A percentile compares a stretch with the other conserved stretches of the same genome.
phyloP scores from a whole-genome alignment of 2,329 filamentous ascomycete species.

The Hypomyces perniciosus region DNA sequence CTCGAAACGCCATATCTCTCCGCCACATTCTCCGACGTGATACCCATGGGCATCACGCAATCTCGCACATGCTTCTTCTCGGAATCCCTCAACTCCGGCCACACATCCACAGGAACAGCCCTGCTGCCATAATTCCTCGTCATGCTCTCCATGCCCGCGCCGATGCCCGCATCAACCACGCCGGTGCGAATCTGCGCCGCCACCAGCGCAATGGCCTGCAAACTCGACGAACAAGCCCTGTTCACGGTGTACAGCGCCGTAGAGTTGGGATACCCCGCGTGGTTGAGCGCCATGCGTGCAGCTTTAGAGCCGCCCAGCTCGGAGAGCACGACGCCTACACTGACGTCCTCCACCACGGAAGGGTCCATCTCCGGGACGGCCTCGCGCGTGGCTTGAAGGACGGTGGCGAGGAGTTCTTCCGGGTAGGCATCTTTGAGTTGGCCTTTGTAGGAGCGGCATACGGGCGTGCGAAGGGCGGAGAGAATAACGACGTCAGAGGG shows the following conservation, averaged over 20 bases:
- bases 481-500: conserved; percentile 82
- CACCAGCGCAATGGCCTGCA: conserved; percentile 70
- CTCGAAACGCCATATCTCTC: conserved; percentile 66
- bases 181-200: conserved; percentile 71
- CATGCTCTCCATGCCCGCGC: conserved; percentile 95
- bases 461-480: conserved; percentile 81
- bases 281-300: conserved; percentile 82
- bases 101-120: conserved; percentile 79
- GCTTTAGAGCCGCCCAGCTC: conserved; percentile 89
- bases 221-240: conserved; percentile 72
- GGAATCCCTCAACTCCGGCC: conserved; percentile 64
- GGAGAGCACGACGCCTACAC: conserved; percentile 81
- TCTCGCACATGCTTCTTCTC: conserved; percentile 65
- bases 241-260: conserved; percentile 84
- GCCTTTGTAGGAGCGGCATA: conserved; percentile 79
- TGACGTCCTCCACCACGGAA: conserved; percentile 66
- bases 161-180: conserved; percentile 67
- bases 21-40: conserved; percentile 86
- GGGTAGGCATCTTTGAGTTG: conserved; percentile 82
- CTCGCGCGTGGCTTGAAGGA: conserved; percentile 41
- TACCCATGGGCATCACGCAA: conserved; percentile 91
- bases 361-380: conserved; percentile 69
- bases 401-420: conserved; percentile 73
- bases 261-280: conserved; percentile 67
- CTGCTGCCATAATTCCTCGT: conserved; percentile 78